Evolutionary conservation across 148 eudicot genomes (phyloP), one percentile per base, ranked within the genome.

Genomic region (Amaranthus palmeri): DNA sequence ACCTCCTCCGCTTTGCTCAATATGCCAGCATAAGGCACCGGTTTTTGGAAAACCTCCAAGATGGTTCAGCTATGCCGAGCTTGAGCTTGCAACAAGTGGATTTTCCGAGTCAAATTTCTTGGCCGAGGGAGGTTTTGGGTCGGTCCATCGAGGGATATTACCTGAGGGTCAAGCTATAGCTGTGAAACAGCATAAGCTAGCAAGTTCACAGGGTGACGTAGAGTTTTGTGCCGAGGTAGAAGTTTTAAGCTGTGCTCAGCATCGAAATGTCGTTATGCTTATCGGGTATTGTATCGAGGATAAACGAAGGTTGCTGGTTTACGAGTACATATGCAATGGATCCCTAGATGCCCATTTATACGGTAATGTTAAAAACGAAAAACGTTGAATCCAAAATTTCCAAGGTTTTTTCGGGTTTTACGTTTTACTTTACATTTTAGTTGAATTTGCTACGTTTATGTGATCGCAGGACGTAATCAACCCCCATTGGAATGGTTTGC

Each of bases 21-120:
- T 86, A 48, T 92, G 97, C 76, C 96, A 90, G 72, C 96, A 92
- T 59, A 88, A 90, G 83, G 86, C 83, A 40, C 97, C 97, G 0
- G 84, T 87, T 41, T 92, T 92, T 60, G 96, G 97, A 55, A 92
- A 92, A 63, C 97, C 97, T 25, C 97, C 97, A 11, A 90, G 75
- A 77, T 86, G 91, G 97, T 92, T 92, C 67, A 76, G 90, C 50
- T 92, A 84, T 81, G 90, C 90, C 52, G 97, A 92, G 81, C 85
- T 92, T 68, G 93, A 92, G 84, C 85, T 81, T 65, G 97, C 97
- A 50, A 92, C 97, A 13, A 81, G 88, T 54, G 93, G 96, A 10
- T 92, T 92, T 79, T 92, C 97, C 3, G 78, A 84, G 74, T 87
- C 91, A 13, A 92, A 92, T 82, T 92, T 92, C 75, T 83, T 92